Conservation (phyloP, 2,329 filamentous ascomycete species). For the Diaporthe sp. region DNA sequence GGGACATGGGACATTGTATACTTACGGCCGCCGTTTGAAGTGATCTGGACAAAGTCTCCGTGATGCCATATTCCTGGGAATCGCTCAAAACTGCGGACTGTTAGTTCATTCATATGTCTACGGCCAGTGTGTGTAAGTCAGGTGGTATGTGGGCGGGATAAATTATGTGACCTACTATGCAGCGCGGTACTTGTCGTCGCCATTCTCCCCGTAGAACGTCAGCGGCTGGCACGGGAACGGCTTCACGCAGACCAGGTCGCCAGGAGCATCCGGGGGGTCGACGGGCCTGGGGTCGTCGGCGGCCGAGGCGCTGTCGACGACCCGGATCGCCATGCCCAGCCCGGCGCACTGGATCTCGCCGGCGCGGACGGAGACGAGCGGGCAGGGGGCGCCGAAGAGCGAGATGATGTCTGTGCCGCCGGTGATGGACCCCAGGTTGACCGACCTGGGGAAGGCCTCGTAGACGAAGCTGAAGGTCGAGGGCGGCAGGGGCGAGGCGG, state of each 20-base stretch:
- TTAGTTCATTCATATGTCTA: background rate
- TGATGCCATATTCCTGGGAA: constrained; percentile 91
- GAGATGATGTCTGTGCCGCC: constrained; percentile 98
- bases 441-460: constrained; percentile 79
- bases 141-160: background rate
- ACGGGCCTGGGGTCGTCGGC: constrained; percentile 63
- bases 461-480: constrained; percentile 96
- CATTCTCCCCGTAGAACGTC: constrained; percentile 84
- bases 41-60: constrained; percentile 86
- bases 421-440: constrained; percentile 94
- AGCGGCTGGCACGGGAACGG: constrained; percentile 94
- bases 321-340: constrained; percentile 82
- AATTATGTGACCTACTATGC: constrained; percentile 68
- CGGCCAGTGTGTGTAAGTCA: background rate
- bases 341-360: constrained; percentile 85
- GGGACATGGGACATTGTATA: background rate
- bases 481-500: constrained; percentile 90
- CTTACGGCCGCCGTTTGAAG: constrained; percentile 73
- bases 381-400: constrained; percentile 89
- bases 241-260: constrained; percentile 88
- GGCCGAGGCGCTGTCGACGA: constrained; percentile 68
- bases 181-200: constrained; percentile 81
- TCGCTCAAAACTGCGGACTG: constrained; percentile 74
- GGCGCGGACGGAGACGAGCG: constrained; percentile 77
- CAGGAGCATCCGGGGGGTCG: constrained; percentile 75